Evolutionary conservation across 2,329 filamentous ascomycete species (phyloP).

Genomic region (Xylariaceae sp.): DNA sequence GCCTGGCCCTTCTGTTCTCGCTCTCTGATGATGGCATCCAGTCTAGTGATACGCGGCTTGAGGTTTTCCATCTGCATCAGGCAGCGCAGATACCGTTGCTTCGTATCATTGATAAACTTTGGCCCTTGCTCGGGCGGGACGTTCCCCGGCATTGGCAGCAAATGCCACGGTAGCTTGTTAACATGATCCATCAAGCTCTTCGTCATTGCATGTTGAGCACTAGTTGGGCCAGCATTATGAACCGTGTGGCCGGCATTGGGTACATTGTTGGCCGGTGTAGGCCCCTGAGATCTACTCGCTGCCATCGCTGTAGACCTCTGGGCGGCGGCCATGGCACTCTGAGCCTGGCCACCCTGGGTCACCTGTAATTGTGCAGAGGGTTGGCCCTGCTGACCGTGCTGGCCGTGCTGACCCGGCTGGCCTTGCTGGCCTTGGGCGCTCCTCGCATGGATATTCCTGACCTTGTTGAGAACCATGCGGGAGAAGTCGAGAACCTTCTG

Average conservation of each 20-base stretch:
- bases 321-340: constrained; percentile 17
- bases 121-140: constrained; percentile 23
- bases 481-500: constrained; percentile 65
- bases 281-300: constrained; percentile 23
- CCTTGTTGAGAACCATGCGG: constrained; percentile 56
- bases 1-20: constrained; percentile 29
- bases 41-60: constrained; percentile 19
- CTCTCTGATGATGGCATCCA: constrained; percentile 32
- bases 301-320: constrained; percentile 20
- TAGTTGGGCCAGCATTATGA: constrained; percentile 5
- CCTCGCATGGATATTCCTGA: constrained; percentile 41
- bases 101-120: constrained; percentile 27
- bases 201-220: constrained; percentile 16
- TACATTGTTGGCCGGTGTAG: constrained; percentile 2
- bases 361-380: constrained; percentile 23
- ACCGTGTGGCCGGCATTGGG: constrained; percentile 4
- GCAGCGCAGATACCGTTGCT: constrained; percentile 27
- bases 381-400: constrained; percentile 7
- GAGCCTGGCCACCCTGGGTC: constrained; percentile 27
- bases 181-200: constrained; percentile 31
- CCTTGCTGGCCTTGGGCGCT: constrained; percentile 24
- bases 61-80: constrained; percentile 34
- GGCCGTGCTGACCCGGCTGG: constrained; percentile 16
- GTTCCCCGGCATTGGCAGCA: constrained; percentile 18
- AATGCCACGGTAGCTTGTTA: constrained; percentile 31